Percentiles rank a stretch among this genome's conserved stretches.
Evolutionary conservation across 2,329 filamentous ascomycete species (phyloP).

Genomic region (Diaporthe vaccinii): DNA sequence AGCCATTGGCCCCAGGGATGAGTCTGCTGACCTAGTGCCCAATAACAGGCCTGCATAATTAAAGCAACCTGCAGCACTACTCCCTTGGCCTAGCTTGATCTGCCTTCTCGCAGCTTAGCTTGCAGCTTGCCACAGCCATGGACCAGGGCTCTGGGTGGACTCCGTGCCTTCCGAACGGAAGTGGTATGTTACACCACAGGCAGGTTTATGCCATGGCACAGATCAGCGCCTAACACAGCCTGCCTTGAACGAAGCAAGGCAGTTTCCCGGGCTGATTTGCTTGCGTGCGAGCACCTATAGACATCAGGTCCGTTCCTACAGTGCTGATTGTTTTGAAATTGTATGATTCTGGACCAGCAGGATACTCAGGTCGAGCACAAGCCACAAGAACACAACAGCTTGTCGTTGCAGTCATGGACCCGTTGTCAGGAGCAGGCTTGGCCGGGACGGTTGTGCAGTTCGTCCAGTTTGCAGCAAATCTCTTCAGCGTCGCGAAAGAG

Average conservation of each 20-base stretch:
- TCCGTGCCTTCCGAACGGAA: too few species aligned
- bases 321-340: not conserved
- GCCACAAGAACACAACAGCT: too few species aligned
- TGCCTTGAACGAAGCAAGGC: not conserved
- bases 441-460: slow-evolving; percentile 9
- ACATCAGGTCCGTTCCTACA: not conserved
- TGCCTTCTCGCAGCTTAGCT: not conserved
- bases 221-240: not conserved
- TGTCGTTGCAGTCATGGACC: not conserved
- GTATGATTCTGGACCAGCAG: too few species aligned
- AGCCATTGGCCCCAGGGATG: not conserved
- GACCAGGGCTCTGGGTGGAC: not conserved
- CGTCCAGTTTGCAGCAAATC: slow-evolving; percentile 7
- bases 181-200: not conserved
- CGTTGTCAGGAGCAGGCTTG: not conserved
- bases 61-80: not conserved
- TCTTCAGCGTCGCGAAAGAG: slow-evolving; percentile 11
- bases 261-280: not conserved
- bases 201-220: not conserved
- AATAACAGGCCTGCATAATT: not conserved
- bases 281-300: too few species aligned
- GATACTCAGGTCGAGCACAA: not conserved
- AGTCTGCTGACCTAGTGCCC: not conserved
- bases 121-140: not conserved
- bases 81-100: not conserved